phyloP scores from a whole-genome alignment of 208 protist genomes.

The Crithidia fasciculata region DNA sequence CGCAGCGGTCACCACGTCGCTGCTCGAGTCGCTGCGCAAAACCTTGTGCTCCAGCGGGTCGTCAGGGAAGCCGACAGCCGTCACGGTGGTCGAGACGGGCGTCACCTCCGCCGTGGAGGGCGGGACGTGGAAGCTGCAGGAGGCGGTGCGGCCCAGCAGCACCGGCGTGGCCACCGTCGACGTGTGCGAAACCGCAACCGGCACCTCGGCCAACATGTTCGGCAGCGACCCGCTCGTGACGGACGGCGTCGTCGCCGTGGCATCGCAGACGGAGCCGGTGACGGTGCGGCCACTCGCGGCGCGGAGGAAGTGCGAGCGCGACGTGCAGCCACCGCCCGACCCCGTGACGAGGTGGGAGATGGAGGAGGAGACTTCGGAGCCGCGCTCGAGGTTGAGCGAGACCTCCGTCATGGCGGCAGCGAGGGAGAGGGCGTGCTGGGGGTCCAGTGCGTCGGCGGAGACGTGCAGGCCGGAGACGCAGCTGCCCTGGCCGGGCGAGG shows the following conservation, averaged over 20 bases:
- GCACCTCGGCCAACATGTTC: neutral
- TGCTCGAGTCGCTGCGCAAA: constrained; percentile 7
- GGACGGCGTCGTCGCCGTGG: constrained; percentile 7
- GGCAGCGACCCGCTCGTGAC: constrained; percentile 19
- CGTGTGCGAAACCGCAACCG: constrained; percentile 1
- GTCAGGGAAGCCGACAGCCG: neutral
- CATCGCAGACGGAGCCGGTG: constrained; percentile 10
- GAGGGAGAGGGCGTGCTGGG: constrained; percentile 34
- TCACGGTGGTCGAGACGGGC: neutral
- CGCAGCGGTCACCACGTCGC: neutral
- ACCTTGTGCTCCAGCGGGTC: constrained; percentile 48
- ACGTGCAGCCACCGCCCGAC: neutral
- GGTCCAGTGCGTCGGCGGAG: constrained; percentile 13
- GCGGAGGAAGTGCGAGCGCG: constrained; percentile 19
- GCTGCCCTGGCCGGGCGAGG: neutral
- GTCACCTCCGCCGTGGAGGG: constrained; percentile 1
- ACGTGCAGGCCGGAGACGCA: constrained; percentile 2
- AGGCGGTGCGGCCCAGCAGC: constrained; percentile 1
- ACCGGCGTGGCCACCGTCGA: constrained; percentile 19
- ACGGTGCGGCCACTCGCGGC: constrained; percentile 3
- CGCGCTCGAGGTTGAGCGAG: constrained; percentile 18
- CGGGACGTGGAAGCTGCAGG: constrained; percentile 2
- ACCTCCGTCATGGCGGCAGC: constrained; percentile 56
- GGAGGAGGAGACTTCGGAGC: constrained; percentile 12
- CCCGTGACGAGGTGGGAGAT: neutral